Conservation (phyloP, 1,139 yeast genomes). For the Suhomyces wounanorum region DNA sequence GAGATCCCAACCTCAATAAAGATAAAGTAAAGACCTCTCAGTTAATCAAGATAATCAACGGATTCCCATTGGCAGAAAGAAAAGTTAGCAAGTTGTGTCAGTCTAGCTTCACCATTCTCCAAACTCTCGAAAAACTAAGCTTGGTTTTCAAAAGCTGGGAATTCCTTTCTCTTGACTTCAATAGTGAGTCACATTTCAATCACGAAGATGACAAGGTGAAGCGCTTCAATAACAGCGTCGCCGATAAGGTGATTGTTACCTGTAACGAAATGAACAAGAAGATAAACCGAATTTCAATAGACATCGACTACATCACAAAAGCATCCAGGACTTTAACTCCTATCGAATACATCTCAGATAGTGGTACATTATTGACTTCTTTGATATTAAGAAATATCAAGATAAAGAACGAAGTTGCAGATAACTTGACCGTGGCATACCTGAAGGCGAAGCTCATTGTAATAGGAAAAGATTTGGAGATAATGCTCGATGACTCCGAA, state of each 20-base stretch:
- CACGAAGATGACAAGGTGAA: constrained; percentile 34
- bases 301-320: constrained; percentile 48
- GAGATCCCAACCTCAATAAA: constrained; percentile 52
- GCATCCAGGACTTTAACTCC: constrained; percentile 46
- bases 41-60: constrained; percentile 44
- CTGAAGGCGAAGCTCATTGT: constrained; percentile 57
- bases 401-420: constrained; percentile 50
- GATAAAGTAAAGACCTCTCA: constrained; percentile 45
- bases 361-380: constrained; percentile 58
- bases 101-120: constrained; percentile 47
- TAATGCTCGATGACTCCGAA: constrained; percentile 29
- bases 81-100: constrained; percentile 54
- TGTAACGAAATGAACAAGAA: constrained; percentile 50
- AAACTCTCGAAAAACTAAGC: constrained; percentile 53
- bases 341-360: constrained; percentile 53
- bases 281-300: constrained; percentile 43
- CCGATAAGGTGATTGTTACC: constrained; percentile 49
- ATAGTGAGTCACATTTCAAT: constrained; percentile 43
- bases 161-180: constrained; percentile 55
- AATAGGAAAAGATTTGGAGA: constrained; percentile 57
- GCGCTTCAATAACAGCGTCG: constrained; percentile 48
- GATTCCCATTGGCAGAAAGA: constrained; percentile 45
- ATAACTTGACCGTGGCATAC: constrained; percentile 53
- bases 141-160: constrained; percentile 56
- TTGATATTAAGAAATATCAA: constrained; percentile 50